A percentile compares a stretch with the other conserved stretches of the same genome.
Evolutionary conservation across 805 yeast species (phyloP).

Genomic region (Kodamaea neixiangensis): DNA sequence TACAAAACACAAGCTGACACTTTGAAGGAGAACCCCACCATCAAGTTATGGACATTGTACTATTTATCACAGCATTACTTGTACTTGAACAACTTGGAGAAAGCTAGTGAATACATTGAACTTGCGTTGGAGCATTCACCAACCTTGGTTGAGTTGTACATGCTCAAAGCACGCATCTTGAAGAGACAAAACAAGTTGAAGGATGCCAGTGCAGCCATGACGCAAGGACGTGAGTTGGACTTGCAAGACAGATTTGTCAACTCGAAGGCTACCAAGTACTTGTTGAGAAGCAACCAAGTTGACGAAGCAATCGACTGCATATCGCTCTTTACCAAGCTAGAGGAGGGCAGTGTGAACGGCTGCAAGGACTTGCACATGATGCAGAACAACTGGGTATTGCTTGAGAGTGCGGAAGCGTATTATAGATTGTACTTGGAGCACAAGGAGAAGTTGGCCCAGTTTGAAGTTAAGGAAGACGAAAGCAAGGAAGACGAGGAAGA

Average conservation of each 20-base stretch:
- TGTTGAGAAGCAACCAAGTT: constrained; percentile 69
- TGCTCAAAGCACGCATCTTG: constrained; percentile 76
- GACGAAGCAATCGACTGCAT: constrained; percentile 74
- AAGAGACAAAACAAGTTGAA: constrained; percentile 66
- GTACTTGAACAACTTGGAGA: constrained; percentile 49
- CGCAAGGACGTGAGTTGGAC: constrained; percentile 73
- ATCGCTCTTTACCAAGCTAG: constrained; percentile 76
- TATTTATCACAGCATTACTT: constrained; percentile 80
- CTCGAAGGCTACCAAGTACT: constrained; percentile 83
- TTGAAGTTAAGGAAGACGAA: constrained; percentile 17
- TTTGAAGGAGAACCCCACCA: constrained; percentile 41
- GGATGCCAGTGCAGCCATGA: constrained; percentile 66
- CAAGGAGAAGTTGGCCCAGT: constrained; percentile 19
- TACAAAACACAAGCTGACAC: constrained; percentile 29
- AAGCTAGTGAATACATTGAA: constrained; percentile 61
- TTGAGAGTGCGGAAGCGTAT: constrained; percentile 84
- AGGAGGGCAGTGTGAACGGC: constrained; percentile 80
- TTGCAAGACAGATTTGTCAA: constrained; percentile 91
- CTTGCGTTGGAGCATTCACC: constrained; percentile 73
- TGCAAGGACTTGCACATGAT: constrained; percentile 81
- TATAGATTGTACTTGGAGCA: constrained; percentile 51
- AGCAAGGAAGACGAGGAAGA: constrained; percentile 32
- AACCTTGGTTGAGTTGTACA: constrained; percentile 77
- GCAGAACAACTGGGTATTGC: constrained; percentile 90
- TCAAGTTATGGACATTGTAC: constrained; percentile 68